Base-by-base conservation (phyloP, 768 basidiomycete genomes). In the Termitomyces sp. region DNA sequence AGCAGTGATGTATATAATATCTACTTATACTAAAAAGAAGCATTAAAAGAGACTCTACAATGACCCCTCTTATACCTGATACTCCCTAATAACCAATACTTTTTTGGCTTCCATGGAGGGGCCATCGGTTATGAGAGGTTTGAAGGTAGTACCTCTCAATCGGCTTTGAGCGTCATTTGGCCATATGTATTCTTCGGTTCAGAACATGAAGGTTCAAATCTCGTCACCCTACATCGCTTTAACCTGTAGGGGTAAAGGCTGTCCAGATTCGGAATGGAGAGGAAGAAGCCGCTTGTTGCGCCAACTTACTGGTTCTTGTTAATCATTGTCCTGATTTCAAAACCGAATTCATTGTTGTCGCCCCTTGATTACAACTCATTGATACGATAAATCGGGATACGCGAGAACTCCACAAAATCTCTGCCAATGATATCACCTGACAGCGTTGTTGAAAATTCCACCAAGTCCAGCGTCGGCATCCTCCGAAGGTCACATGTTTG, bases 231-330 rank as follows among this genome's bases (percentile, higher is more conserved):
- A 65, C 64, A 67, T 60, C 60, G 65, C 62, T 60, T 74, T 73
- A 72, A 51, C 71, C 74, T 58, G 72, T 66, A 72, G 72, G 75
- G 65, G 70, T 68, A 74, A 74, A 64, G 70, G 65, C 72, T 71
- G 69, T 76, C 67, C 74, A 71, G 65, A 70, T 65, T 63, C 59
- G 63, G 66, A 65, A 64, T 64, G n/a, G 60, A 50, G 63, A 69
- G 69, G 63, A 68, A 65, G 60, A 62, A 63, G 60, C 60, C 60
- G 55, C 47, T 36, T 47, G 37, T 5, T 56, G 65, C 63, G 63
- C 69, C 72, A 68, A 65, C 37, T 61, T 67, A 42, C 34, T 63
- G 68, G 69, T 59, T 57, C 61, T 64, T 66, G 70, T 58, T n/a
- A 68, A 73, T 74, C 68, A 56, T 56, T 40, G 40, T 49, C 57